These are phyloP conservation scores for Papiliotrema nemorosa DNA, from an alignment of 1,284 basidiomycete genomes.

Conservation along the genomic window DNA sequence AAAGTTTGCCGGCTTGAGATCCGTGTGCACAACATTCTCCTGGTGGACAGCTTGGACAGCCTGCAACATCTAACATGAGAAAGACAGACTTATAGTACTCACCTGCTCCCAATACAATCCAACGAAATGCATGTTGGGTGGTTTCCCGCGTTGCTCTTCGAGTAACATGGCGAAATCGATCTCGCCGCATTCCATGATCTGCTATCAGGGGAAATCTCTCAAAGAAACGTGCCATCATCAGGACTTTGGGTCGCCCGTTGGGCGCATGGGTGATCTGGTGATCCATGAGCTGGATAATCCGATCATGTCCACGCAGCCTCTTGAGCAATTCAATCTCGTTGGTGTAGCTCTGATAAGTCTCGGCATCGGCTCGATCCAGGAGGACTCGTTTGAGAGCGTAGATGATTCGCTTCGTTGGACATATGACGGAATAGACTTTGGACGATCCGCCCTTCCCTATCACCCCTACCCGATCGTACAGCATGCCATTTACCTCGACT, in stretches of 20 bases:
- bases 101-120: slow-evolving; percentile 95
- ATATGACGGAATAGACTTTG: slow-evolving; percentile 86
- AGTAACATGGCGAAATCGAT: slow-evolving; percentile 78
- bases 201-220: not conserved
- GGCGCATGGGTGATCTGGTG: slow-evolving; percentile 64
- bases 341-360: slow-evolving; percentile 85
- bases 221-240: slow-evolving; percentile 62
- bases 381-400: slow-evolving; percentile 85
- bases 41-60: slow-evolving; percentile 93
- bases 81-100: too few species aligned
- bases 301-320: slow-evolving; percentile 77
- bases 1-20: slow-evolving; percentile 94
- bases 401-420: slow-evolving; percentile 63
- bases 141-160: slow-evolving; percentile 72
- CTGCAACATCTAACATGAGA: slow-evolving; percentile 78
- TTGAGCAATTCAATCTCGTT: slow-evolving; percentile 88
- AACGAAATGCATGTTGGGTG: slow-evolving; percentile 85
- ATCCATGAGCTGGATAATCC: slow-evolving; percentile 84
- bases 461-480: slow-evolving; percentile 76
- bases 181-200: slow-evolving; percentile 90
- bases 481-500: slow-evolving; percentile 67
- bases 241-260: slow-evolving; percentile 63
- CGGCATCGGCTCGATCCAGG: slow-evolving; percentile 76
- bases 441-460: slow-evolving; percentile 90
- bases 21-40: slow-evolving; percentile 94